Evolutionary conservation across 1,284 basidiomycete species (phyloP).

Genomic region (Heterobasidion occidentale): DNA sequence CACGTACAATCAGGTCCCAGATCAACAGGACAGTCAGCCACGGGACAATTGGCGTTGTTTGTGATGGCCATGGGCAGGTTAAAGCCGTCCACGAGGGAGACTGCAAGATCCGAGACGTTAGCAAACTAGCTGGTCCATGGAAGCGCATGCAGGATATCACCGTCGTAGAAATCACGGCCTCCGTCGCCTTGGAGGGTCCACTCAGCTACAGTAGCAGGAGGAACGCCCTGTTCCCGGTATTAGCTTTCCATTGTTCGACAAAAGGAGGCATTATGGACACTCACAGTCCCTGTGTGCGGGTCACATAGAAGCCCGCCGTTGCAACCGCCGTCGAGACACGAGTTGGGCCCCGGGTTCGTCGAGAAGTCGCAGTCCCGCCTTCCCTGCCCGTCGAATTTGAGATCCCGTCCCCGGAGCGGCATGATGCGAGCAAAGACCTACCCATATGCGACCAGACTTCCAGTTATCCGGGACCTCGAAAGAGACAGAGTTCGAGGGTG

Average conservation of each 20-base stretch:
- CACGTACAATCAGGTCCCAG: constrained; percentile 38
- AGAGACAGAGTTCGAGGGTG: constrained; percentile 9
- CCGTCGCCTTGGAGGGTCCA: constrained; percentile 28
- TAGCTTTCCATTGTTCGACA: neutral
- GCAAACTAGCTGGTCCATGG: neutral
- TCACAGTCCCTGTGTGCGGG: constrained; percentile 28
- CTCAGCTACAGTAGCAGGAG: constrained; percentile 36
- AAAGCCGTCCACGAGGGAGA: constrained; percentile 24
- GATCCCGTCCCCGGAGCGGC: neutral
- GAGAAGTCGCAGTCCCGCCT: constrained; percentile 39
- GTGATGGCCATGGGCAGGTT: constrained; percentile 51
- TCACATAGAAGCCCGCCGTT: constrained; percentile 40
- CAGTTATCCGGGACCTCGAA: constrained; percentile 19
- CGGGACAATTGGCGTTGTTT: constrained; percentile 42
- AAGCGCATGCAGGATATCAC: constrained; percentile 11
- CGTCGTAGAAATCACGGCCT: constrained; percentile 33
- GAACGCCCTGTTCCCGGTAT: constrained; percentile 25
- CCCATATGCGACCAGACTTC: constrained; percentile 19
- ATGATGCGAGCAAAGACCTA: neutral
- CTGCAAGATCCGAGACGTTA: neutral
- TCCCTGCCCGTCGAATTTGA: constrained; percentile 17
- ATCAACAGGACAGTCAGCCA: constrained; percentile 45
- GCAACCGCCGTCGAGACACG: constrained; percentile 37
- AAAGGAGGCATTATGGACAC: neutral
- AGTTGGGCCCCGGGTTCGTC: constrained; percentile 30